Conservation (phyloP, 2,329 filamentous ascomycete genomes). For the Trichoderma afroharzianum region DNA sequence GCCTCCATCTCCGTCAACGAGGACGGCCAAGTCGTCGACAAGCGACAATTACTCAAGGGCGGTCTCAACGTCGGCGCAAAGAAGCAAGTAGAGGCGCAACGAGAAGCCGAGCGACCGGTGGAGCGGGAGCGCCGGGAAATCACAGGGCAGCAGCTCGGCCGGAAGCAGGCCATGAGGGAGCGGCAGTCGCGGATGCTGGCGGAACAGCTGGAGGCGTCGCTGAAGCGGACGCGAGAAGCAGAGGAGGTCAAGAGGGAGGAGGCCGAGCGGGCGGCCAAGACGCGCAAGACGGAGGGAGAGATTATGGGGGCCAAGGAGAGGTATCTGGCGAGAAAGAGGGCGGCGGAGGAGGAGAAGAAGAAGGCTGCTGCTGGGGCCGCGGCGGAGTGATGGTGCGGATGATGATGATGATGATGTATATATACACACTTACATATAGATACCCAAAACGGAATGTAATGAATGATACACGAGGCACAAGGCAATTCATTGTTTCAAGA, state of each 20-base stretch:
- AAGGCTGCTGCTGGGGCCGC: conserved; percentile 39
- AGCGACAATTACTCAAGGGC: conserved; percentile 71
- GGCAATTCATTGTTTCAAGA: background rate
- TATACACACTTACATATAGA: conserved; percentile 26
- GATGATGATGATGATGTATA: background rate
- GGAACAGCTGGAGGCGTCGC: conserved; percentile 67
- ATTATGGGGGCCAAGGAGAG: conserved; percentile 75
- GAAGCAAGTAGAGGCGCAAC: conserved; percentile 47
- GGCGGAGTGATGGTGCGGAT: background rate
- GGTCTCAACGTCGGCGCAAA: conserved; percentile 70
- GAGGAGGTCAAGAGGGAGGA: conserved; percentile 60
- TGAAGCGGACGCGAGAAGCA: conserved; percentile 69
- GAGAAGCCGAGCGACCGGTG: conserved; percentile 23
- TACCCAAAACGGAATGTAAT: background rate
- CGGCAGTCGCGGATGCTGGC: conserved; percentile 76
- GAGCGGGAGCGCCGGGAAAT: conserved; percentile 35
- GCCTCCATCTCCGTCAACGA: conserved; percentile 69
- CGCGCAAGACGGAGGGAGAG: conserved; percentile 71
- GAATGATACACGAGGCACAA: background rate
- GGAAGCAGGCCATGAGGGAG: conserved; percentile 67
- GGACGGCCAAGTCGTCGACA: conserved; percentile 79
- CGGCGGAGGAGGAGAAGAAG: conserved; percentile 66
- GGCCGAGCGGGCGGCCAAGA: conserved; percentile 66
- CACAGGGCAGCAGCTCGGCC: conserved; percentile 42
- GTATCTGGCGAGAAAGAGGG: conserved; percentile 72